Percentiles rank a stretch among this genome's conserved stretches.
phyloP scores from a whole-genome alignment of 2,329 filamentous ascomycete species.

The Parastagonospora nodorum region DNA sequence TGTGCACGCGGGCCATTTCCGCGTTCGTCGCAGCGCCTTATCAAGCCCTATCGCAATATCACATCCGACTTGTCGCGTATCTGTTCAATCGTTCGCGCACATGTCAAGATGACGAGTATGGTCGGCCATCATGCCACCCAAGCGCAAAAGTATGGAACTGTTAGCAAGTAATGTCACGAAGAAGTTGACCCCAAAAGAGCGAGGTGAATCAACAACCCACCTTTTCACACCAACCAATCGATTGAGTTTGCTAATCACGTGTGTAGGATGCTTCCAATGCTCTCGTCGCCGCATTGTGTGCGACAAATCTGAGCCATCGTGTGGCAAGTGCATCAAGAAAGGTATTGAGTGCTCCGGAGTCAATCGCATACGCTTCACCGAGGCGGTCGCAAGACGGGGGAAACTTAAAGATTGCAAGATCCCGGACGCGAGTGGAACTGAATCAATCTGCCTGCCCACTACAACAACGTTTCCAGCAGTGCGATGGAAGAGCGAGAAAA shows the following conservation, averaged over 20 bases:
- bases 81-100: no score
- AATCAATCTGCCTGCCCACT: neutral
- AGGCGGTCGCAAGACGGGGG: constrained; percentile 28
- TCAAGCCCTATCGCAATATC: no score
- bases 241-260: neutral
- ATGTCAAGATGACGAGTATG: no score
- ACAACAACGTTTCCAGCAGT: constrained; percentile 1
- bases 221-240: neutral
- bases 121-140: no score
- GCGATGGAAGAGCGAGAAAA: constrained; percentile 3
- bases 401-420: constrained; percentile 21
- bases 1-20: no score
- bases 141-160: no score
- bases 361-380: constrained; percentile 46
- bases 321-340: constrained; percentile 48
- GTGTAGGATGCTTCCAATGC: constrained; percentile 47
- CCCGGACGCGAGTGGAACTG: constrained; percentile 4
- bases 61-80: no score
- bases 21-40: no score
- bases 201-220: neutral
- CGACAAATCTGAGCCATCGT: constrained; percentile 48
- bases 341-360: constrained; percentile 48
- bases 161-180: no score
- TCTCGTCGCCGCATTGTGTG: constrained; percentile 46
- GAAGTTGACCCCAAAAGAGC: constrained; percentile 5